Evolutionary conservation across 1,284 basidiomycete species (phyloP).

Genomic region (Sporisorium exsertum): DNA sequence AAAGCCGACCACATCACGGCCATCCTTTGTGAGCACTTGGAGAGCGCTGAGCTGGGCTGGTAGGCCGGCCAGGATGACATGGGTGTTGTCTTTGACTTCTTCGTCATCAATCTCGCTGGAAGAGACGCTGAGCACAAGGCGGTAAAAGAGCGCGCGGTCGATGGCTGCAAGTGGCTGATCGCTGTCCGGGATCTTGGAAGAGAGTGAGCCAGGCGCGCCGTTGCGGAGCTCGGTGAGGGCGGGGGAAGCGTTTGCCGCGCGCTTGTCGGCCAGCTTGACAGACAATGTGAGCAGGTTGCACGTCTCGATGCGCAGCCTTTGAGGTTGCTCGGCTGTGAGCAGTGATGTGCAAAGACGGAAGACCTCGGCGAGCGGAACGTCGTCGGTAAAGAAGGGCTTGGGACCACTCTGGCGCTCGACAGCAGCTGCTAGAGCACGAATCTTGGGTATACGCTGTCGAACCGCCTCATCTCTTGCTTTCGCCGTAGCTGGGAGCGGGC

Average conservation of each 20-base stretch:
- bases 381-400: conserved; percentile 37
- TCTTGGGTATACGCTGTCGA: conserved; percentile 35
- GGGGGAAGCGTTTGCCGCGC: conserved; percentile 46
- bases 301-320: conserved; percentile 45
- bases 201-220: conserved; percentile 59
- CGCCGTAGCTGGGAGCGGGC: conserved; percentile 43
- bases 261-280: conserved; percentile 52
- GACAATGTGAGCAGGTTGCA: conserved; percentile 51
- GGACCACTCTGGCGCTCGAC: conserved; percentile 44
- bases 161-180: conserved; percentile 59
- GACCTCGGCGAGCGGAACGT: conserved; percentile 51
- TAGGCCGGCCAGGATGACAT: conserved; percentile 40
- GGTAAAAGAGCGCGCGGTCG: conserved; percentile 62
- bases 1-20: conserved; percentile 62
- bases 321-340: conserved; percentile 50
- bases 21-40: conserved; percentile 62
- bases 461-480: conserved; percentile 41
- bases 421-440: conserved; percentile 47
- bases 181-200: conserved; percentile 54
- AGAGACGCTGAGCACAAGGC: conserved; percentile 54
- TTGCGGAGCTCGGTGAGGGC: conserved; percentile 56
- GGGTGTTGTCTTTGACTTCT: conserved; percentile 33
- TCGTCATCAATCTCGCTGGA: conserved; percentile 41
- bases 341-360: conserved; percentile 51
- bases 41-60: conserved; percentile 58